A percentile compares a stretch with the other conserved stretches of the same genome.
phyloP scores from a whole-genome alignment of 108 stramenopile genomes.

The Aurantiochytrium sp. region DNA sequence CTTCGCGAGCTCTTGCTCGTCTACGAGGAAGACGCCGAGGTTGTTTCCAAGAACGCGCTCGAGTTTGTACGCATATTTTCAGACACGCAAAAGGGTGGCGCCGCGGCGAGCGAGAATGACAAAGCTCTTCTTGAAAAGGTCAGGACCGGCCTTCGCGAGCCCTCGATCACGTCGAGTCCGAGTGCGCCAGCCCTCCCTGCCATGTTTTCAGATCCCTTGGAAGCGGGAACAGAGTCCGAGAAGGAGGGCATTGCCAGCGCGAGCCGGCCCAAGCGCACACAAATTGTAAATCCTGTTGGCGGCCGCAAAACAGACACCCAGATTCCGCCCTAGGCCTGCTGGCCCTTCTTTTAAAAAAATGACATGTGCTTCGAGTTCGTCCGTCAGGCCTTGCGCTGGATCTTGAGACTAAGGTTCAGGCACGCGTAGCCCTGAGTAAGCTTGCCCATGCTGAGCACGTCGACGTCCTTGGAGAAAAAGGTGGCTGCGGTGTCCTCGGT shows the following conservation, averaged over 20 bases:
- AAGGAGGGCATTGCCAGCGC: neutral
- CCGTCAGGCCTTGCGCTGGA: no score
- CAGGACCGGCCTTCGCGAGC: neutral
- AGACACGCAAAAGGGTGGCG: neutral
- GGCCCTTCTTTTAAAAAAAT: no score
- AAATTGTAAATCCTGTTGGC: neutral
- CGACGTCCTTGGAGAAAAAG: constrained; percentile 79
- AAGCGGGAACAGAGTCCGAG: neutral
- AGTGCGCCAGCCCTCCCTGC: no score
- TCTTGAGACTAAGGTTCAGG: constrained; percentile 91
- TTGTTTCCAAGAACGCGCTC: neutral
- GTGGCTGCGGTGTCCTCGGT: constrained; percentile 79
- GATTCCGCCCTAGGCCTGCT: no score
- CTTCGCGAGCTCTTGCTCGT: neutral
- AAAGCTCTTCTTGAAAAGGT: neutral
- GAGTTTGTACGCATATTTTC: neutral
- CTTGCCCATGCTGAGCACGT: constrained; percentile 88
- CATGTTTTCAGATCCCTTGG: no score
- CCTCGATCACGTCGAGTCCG: neutral
- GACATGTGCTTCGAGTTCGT: neutral
- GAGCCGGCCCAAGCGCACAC: neutral
- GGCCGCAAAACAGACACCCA: neutral
- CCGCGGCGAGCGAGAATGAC: neutral
- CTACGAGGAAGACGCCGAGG: neutral
- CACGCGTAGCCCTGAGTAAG: constrained; percentile 96